phyloP scores from a whole-genome alignment of 2,329 filamentous ascomycete species.

The Thelonectria rubi region DNA sequence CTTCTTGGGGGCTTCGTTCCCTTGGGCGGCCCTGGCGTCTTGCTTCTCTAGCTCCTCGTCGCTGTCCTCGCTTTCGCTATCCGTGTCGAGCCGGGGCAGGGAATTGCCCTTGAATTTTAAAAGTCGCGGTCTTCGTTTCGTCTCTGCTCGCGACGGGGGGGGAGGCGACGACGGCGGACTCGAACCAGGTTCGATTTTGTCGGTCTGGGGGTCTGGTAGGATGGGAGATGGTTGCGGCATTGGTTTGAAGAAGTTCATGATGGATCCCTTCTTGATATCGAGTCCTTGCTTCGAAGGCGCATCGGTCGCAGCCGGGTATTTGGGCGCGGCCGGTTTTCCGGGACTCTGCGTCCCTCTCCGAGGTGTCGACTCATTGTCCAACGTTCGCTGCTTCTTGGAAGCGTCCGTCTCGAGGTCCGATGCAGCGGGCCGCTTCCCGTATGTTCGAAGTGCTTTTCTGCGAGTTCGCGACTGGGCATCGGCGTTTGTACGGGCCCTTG shows the following conservation, averaged over 20 bases:
- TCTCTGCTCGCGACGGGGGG: conserved; percentile 7
- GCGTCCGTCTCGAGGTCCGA: conserved; percentile 40
- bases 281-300: background rate
- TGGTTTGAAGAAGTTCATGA: conserved; percentile 54
- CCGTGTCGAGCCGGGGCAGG: conserved; percentile 20
- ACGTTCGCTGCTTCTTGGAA: conserved; percentile 40
- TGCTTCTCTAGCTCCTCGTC: background rate
- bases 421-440: conserved; percentile 48
- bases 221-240: conserved; percentile 28
- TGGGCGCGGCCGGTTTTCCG: background rate
- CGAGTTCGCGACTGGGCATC: conserved; percentile 40
- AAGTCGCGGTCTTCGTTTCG: conserved; percentile 40
- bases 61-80: conserved; percentile 7
- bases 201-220: conserved; percentile 26
- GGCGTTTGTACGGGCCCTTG: conserved; percentile 46
- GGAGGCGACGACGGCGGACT: conserved; percentile 39
- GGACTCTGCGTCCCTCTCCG: background rate
- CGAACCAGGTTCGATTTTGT: conserved; percentile 27
- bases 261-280: conserved; percentile 46
- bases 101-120: conserved; percentile 42
- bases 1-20: background rate
- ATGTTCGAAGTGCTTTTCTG: conserved; percentile 51
- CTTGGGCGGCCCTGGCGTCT: background rate
- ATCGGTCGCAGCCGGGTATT: background rate
- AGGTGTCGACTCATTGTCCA: background rate